Percentiles rank a stretch among this genome's conserved stretches.
These are phyloP conservation scores for Lactarius sp. DNA, from an alignment of 768 basidiomycete species.

Conservation along the genomic window DNA sequence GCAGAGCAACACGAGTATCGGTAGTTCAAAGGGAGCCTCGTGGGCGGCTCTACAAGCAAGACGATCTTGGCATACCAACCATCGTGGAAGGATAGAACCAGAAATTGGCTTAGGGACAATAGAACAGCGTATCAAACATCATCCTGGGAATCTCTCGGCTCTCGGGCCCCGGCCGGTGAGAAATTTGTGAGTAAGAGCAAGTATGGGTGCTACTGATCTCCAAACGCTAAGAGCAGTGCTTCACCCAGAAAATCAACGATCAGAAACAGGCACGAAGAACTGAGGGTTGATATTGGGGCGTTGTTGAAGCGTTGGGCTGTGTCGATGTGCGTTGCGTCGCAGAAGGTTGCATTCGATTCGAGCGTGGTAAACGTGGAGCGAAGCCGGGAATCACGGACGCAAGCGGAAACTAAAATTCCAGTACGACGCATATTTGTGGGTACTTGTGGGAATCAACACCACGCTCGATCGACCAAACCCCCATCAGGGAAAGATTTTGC, in stretches of 20 bases:
- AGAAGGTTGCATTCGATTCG: not conserved
- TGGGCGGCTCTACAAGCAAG: not conserved
- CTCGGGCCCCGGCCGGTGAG: not conserved
- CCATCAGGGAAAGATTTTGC: not conserved
- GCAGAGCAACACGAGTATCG: not conserved
- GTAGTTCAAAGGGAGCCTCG: not conserved
- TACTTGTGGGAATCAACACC: not conserved
- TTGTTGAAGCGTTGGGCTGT: not conserved
- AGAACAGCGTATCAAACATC: not conserved
- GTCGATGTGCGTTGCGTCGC: too few relatives aligned
- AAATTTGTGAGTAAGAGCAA: not conserved
- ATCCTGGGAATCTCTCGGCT: not conserved
- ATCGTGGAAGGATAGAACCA: not conserved
- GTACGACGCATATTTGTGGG: not conserved
- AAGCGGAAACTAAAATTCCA: not conserved
- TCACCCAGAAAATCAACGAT: not conserved
- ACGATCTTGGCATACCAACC: not conserved
- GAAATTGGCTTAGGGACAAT: not conserved
- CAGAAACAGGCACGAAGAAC: not conserved
- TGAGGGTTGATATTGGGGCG: not conserved
- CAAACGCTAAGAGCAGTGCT: not conserved
- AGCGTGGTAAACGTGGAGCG: not conserved
- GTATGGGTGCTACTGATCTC: not conserved
- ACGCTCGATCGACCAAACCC: not conserved
- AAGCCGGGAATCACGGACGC: not conserved